Conservation (phyloP, 345 rosid genomes). For the Gossypium stocksii region DNA sequence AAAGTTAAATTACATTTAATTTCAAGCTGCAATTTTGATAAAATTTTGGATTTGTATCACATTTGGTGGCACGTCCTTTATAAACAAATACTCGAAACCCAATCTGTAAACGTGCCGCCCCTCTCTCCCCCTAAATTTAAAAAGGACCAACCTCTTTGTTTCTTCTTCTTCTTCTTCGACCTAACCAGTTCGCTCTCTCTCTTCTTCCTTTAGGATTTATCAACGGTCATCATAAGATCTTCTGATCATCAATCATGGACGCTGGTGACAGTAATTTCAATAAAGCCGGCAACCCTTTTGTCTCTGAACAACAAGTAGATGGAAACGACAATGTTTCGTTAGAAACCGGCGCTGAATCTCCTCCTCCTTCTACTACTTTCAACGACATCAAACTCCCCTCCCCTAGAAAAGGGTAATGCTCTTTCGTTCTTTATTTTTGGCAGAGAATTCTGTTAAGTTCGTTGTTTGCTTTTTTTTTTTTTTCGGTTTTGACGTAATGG, state of each 20-base stretch:
- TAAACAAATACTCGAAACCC: slow-evolving; percentile 25
- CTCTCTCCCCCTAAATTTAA: slow-evolving; percentile 26
- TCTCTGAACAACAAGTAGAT: slow-evolving; percentile 26
- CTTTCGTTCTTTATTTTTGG: neutral
- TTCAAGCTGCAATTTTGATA: slow-evolving; percentile 23
- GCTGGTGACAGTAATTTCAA: neutral
- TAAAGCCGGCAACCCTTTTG: slow-evolving; percentile 28
- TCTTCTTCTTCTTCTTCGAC: slow-evolving; percentile 28
- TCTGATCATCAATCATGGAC: slow-evolving; percentile 23
- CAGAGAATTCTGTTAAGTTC: neutral
- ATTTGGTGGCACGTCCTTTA: slow-evolving; percentile 54
- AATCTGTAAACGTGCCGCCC: slow-evolving; percentile 45
- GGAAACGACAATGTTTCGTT: slow-evolving; percentile 37
- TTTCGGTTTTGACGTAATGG: neutral
- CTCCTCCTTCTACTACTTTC: slow-evolving; percentile 38
- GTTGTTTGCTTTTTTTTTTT: neutral
- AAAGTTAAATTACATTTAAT: slow-evolving; percentile 7
- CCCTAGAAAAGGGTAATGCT: slow-evolving; percentile 57
- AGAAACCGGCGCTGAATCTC: slow-evolving; percentile 59
- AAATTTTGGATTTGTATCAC: slow-evolving; percentile 26
- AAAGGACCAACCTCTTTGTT: slow-evolving; percentile 28
- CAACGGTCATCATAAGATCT: neutral
- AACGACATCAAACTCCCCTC: slow-evolving; percentile 49
- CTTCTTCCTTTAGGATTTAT: neutral
- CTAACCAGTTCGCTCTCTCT: slow-evolving; percentile 20